A percentile compares a stretch with the other conserved stretches of the same genome.
Conservation (phyloP, 1,284 basidiomycete species). For the Moesziomyces aphidis region DNA sequence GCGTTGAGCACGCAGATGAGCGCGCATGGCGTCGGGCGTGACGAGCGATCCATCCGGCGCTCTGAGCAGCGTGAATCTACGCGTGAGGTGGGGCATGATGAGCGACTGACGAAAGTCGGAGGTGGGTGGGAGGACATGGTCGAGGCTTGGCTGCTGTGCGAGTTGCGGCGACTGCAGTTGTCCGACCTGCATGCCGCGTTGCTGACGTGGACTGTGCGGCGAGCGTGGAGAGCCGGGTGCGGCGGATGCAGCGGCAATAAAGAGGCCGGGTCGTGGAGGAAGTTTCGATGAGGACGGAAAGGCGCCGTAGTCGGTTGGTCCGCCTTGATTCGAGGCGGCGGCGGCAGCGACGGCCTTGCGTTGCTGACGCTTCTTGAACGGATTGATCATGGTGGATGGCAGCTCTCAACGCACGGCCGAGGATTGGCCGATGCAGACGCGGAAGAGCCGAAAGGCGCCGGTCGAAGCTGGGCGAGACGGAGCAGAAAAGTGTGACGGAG, state of each 20-base stretch:
- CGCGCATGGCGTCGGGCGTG: conserved; percentile 62
- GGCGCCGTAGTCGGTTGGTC: conserved; percentile 25
- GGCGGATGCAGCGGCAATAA: conserved; percentile 17
- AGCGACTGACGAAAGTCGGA: conserved; percentile 58
- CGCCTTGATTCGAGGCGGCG: conserved; percentile 1
- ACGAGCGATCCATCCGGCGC: conserved; percentile 59
- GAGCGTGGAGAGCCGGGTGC: conserved; percentile 7
- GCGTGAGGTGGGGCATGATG: conserved; percentile 64
- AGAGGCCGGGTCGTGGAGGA: conserved; percentile 38
- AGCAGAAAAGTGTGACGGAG: not conserved
- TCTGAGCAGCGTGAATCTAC: conserved; percentile 58
- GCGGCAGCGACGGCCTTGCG: conserved; percentile 24
- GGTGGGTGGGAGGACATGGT: conserved; percentile 46
- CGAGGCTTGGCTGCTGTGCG: conserved; percentile 20
- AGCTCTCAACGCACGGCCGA: not conserved
- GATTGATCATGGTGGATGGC: conserved; percentile 36
- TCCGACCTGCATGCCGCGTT: not conserved
- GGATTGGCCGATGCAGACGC: not conserved
- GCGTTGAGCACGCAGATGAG: conserved; percentile 57
- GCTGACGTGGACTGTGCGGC: not conserved
- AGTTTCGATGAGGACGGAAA: conserved; percentile 15
- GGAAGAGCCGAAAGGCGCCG: not conserved
- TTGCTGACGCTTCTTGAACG: conserved; percentile 43
- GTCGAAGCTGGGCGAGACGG: not conserved
- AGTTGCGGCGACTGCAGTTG: not conserved